Percentiles rank a stretch among this genome's conserved stretches.
Evolutionary conservation across 306 rosid species (phyloP).

Genomic region (Mimosa pudica): DNA sequence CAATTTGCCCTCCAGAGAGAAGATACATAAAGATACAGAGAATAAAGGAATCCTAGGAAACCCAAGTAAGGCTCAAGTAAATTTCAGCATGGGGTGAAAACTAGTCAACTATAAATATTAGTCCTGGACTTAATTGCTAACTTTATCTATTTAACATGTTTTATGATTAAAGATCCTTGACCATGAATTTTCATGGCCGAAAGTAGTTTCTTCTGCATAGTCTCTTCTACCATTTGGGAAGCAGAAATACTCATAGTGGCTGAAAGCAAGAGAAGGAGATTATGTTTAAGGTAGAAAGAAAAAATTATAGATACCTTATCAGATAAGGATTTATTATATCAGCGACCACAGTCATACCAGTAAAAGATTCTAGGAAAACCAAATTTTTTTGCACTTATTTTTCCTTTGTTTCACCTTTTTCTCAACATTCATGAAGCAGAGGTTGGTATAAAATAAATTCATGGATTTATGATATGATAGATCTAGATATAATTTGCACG

Average conservation of each 20-base stretch:
- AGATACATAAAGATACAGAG: neutral
- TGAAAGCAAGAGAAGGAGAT: neutral
- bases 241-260: neutral
- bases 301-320: neutral
- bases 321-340: neutral
- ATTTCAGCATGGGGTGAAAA: neutral
- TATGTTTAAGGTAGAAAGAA: neutral
- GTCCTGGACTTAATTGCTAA: neutral
- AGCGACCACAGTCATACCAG: neutral
- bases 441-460: neutral
- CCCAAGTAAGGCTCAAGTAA: neutral
- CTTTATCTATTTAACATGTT: neutral
- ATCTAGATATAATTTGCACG: neutral
- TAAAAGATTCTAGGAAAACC: slow-evolving; percentile 13
- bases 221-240: neutral
- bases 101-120: neutral
- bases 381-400: neutral
- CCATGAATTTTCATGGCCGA: neutral
- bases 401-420: neutral
- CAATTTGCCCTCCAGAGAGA: neutral
- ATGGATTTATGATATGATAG: slow-evolving; percentile 1
- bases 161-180: neutral
- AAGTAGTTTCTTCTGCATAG: neutral
- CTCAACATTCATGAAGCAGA: neutral
- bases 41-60: neutral